Evolutionary conservation across 257 asterid genomes (phyloP).

Genomic region (Scutellaria minor): DNA sequence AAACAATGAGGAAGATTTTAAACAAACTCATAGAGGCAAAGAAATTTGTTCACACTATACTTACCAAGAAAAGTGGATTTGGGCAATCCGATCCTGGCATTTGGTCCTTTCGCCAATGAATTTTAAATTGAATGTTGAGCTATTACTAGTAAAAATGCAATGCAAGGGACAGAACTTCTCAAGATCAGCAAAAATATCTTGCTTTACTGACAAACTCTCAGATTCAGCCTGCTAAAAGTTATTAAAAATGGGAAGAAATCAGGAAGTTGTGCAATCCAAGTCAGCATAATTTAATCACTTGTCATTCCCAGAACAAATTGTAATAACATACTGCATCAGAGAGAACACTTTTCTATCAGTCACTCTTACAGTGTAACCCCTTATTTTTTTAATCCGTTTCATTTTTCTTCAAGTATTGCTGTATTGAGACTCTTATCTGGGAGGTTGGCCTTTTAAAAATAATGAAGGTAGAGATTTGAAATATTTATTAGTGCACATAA

Average conservation of each 20-base stretch:
- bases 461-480: too few species aligned
- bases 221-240: constrained; percentile 49
- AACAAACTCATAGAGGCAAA: constrained; percentile 21
- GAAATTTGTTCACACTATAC: not conserved
- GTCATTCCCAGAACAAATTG: not conserved
- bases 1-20: constrained; percentile 16
- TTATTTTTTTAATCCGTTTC: not conserved
- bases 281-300: not conserved
- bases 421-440: not conserved
- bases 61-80: constrained; percentile 56
- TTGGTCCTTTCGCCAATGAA: constrained; percentile 49
- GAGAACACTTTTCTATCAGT: not conserved
- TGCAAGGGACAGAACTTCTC: constrained; percentile 48
- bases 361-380: not conserved
- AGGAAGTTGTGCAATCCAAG: constrained; percentile 22
- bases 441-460: too few species aligned
- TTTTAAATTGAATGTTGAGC: constrained; percentile 44
- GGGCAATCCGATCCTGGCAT: constrained; percentile 46
- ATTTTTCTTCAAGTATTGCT: too few species aligned
- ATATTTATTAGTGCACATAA: too few species aligned
- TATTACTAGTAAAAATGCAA: constrained; percentile 56
- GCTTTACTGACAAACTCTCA: constrained; percentile 44
- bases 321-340: not conserved
- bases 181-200: constrained; percentile 49
- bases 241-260: constrained; percentile 7